A percentile compares a stretch with the other conserved stretches of the same genome.
These are phyloP conservation scores for Canavalia ensiformis DNA, from an alignment of 306 rosid species.

Conservation along the genomic window DNA sequence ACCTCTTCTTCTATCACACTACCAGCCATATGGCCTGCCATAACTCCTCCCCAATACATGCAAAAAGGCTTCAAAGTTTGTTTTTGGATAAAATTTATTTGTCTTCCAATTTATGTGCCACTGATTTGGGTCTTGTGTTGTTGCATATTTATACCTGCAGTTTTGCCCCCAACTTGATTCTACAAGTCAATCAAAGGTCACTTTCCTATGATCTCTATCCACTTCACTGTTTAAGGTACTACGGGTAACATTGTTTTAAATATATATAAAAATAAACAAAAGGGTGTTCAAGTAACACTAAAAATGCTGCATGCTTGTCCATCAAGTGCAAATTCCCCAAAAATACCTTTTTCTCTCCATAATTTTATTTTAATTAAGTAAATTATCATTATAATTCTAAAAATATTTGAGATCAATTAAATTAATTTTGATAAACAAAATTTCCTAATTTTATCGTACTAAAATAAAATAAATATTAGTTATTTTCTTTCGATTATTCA, in stretches of 20 bases:
- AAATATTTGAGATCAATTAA: too few relatives aligned
- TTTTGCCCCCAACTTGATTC: conserved; percentile 51
- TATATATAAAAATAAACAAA: conserved; percentile 3
- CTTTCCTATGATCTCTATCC: conserved; percentile 65
- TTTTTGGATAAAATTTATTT: conserved; percentile 2
- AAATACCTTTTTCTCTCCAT: background rate
- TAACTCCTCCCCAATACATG: conserved; percentile 72
- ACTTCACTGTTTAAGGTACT: conserved; percentile 51
- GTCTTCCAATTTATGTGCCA: conserved; percentile 52
- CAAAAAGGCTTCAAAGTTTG: conserved; percentile 8
- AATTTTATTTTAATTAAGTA: background rate
- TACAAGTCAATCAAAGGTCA: conserved; percentile 59
- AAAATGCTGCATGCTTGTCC: conserved; percentile 23
- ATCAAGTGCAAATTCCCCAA: conserved; percentile 34
- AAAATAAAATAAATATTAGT: too few relatives aligned
- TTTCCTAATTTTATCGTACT: too few relatives aligned
- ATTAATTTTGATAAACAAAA: too few relatives aligned
- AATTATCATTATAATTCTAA: too few relatives aligned
- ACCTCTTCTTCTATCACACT: conserved; percentile 67
- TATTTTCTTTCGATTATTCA: too few relatives aligned
- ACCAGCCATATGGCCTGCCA: conserved; percentile 71
- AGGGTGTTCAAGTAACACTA: conserved; percentile 26
- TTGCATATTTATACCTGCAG: conserved; percentile 68
- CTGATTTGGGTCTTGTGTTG: conserved; percentile 47
- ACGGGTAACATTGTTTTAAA: conserved; percentile 40